Evolutionary conservation across 495 filamentous ascomycete species (phyloP).

Genomic region (Penicillium subrubescens): DNA sequence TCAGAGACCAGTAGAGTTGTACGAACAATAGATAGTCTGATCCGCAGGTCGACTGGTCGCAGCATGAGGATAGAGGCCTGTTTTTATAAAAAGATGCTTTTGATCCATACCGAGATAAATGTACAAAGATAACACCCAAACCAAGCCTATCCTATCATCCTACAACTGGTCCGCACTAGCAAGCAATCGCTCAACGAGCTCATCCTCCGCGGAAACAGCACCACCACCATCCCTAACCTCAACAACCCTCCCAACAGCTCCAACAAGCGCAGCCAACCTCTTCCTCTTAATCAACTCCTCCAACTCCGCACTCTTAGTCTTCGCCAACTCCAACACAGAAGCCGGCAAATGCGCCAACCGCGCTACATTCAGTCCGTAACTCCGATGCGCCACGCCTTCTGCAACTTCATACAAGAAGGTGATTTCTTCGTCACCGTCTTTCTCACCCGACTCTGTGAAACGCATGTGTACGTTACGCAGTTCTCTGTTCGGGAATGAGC

Average conservation of each 20-base stretch:
- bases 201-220: constrained; percentile 19
- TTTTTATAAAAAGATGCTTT: neutral
- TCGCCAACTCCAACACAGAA: constrained; percentile 74
- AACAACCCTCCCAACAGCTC: constrained; percentile 45
- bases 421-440: constrained; percentile 52
- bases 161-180: constrained; percentile 44
- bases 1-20: no score
- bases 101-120: constrained; percentile 1
- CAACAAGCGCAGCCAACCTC: constrained; percentile 49
- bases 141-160: neutral
- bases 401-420: constrained; percentile 83
- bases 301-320: constrained; percentile 74
- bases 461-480: constrained; percentile 82
- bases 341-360: constrained; percentile 80
- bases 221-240: constrained; percentile 18
- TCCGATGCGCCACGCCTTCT: constrained; percentile 88
- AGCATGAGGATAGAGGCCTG: no score
- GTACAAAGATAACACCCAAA: neutral
- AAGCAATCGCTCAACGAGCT: constrained; percentile 37
- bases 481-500: constrained; percentile 59
- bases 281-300: constrained; percentile 71
- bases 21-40: no score
- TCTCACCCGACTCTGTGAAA: constrained; percentile 60
- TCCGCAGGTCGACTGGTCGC: no score
- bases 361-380: constrained; percentile 93